Evolutionary conservation across 2,329 filamentous ascomycete genomes (phyloP).

Genomic region (Akanthomyces dipterigenus): DNA sequence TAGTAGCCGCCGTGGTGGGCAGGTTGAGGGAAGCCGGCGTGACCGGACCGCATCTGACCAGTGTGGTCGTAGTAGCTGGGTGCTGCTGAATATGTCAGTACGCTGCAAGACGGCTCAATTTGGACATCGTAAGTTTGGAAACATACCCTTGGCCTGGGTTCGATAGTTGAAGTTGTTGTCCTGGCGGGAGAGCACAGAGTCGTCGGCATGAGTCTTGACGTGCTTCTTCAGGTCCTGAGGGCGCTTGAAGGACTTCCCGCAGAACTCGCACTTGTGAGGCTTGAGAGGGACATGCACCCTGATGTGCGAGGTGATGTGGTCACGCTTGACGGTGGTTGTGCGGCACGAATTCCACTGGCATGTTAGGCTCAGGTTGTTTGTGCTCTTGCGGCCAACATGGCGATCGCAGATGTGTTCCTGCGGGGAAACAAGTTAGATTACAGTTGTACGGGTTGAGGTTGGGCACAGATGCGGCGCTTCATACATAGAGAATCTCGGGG

Average conservation of each 20-base stretch:
- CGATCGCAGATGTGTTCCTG: conserved; percentile 98
- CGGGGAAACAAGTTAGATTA: conserved; percentile 2
- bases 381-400: conserved; percentile 97
- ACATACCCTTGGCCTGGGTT: conserved; percentile 42
- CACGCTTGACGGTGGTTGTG: conserved; percentile 95
- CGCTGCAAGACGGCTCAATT: not conserved
- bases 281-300: conserved; percentile 98
- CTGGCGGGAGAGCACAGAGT: conserved; percentile 64
- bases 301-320: conserved; percentile 98
- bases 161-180: conserved; percentile 52
- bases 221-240: conserved; percentile 99
- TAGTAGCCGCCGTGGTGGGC: conserved; percentile 51
- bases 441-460: not conserved
- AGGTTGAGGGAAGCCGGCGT: conserved; percentile 48
- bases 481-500: conserved; percentile 55
- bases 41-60: conserved; percentile 54
- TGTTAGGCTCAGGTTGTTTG: conserved; percentile 95
- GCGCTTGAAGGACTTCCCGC: conserved; percentile 97
- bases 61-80: conserved; percentile 59
- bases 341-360: conserved; percentile 96
- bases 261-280: conserved; percentile 98
- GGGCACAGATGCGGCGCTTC: conserved; percentile 16
- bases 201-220: conserved; percentile 97
- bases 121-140: conserved; percentile 15
- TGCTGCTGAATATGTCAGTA: conserved; percentile 17